A percentile compares a stretch with the other conserved stretches of the same genome.
These are phyloP conservation scores for Pythium plurisporium DNA, from an alignment of 352 stramenopile species.

Conservation along the genomic window DNA sequence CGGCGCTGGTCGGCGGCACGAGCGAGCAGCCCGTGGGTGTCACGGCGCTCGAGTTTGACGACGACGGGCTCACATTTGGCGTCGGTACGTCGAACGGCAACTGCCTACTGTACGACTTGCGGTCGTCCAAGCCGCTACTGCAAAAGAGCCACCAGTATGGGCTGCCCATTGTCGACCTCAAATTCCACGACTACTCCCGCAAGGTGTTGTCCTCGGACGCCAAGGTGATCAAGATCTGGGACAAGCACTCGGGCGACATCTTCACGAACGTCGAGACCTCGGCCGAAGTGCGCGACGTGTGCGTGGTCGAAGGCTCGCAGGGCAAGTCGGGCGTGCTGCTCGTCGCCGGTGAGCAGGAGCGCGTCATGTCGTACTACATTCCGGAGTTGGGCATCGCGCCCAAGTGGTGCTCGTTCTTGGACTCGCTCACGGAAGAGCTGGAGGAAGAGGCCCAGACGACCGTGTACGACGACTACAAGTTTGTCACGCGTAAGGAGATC, in stretches of 20 bases:
- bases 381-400: constrained; percentile 96
- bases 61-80: constrained; percentile 93
- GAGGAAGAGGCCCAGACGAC: constrained; percentile 94
- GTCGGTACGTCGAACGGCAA: constrained; percentile 93
- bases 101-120: constrained; percentile 95
- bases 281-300: constrained; percentile 95
- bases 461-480: constrained; percentile 99
- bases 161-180: constrained; percentile 92
- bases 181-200: constrained; percentile 88
- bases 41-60: constrained; percentile 93
- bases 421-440: constrained; percentile 98
- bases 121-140: constrained; percentile 91
- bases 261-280: constrained; percentile 98
- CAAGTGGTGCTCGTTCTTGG: constrained; percentile 99
- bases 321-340: constrained; percentile 95
- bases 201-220: constrained; percentile 94
- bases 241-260: constrained; percentile 83
- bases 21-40: constrained; percentile 62
- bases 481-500: constrained; percentile 95
- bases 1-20: constrained; percentile 40
- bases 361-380: constrained; percentile 98
- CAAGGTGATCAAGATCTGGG: constrained; percentile 99
- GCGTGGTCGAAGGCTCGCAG: constrained; percentile 87
- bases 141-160: constrained; percentile 98
- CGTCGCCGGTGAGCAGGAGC: constrained; percentile 95